Evolutionary conservation across 2,329 filamentous ascomycete species (phyloP), one percentile per base, ranked within the genome.

Genomic region (Cryphonectria parasitica): DNA sequence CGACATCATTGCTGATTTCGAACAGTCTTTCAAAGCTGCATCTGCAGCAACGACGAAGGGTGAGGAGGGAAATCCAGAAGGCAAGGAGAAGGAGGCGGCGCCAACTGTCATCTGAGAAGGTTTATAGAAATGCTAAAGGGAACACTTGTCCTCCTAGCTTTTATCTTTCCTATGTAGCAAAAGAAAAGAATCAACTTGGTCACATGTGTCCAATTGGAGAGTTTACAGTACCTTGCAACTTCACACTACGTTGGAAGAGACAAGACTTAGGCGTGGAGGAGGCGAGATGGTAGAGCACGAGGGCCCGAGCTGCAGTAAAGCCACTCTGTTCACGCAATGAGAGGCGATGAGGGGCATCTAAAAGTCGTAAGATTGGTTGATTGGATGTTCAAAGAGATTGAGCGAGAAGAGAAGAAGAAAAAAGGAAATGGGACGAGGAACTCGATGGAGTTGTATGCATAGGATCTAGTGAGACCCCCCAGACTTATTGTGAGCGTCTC

Each of bases 1-100:
- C 83, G 95, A 98, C 78, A 98, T 98, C 77, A 96, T 97, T 78
- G 92, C 90, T 76, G 95, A 98, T 82, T 98, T 98, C 79, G 91
- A 95, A 81, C 95, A 97, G 85, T 92, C 93, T 0, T 97, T 98
- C 82, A 87, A 89, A 78, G 86, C 88, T 36, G 86, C 88, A 0
- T 77, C 80, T 34, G 86, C 83, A 10, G 81, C 85, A 4, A 82
- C 77, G n/a, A 80, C 78, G 10, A 76, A 78, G 62, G 79, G 76
- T 2, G 77, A 74, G 73, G 74, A n/a, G 73, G 75, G 65, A 72
- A 75, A 72, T 58, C 75, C 73, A n/a, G 75, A 73, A 64, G 72
- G 70, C 15, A 83, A 83, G 78, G 75, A 78, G 70, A 77, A 79
- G 31, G 82, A 84, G 71, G 82, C 81, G 28, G 77, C 76, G 25